Base-by-base conservation (phyloP, 805 yeast species). In the Lachancea sp. region DNA sequence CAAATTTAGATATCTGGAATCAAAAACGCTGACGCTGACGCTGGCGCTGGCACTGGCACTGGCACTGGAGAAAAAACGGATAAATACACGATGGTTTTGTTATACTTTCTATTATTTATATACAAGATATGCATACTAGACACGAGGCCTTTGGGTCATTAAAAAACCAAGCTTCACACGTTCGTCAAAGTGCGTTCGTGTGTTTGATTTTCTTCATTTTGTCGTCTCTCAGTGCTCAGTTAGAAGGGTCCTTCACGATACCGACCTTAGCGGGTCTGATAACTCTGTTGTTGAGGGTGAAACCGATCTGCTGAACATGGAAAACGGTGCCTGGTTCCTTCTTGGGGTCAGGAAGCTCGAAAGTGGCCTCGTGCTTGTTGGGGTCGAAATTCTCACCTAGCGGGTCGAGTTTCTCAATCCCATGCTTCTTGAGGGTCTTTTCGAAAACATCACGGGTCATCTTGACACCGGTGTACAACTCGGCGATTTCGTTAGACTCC, bases 221-320 rank as follows among this genome's bases (percentile, higher is more conserved):
- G 25, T 22, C 25, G 4, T 22, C 25, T 4, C 25, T 22, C 25
- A 22, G 25, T 22, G 46, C 38, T 38, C 38, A 49, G 29, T 45
- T 43, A 37, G 49, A 51, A 25, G 46, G 44, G 44, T 67, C 78
- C 70, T 84, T 86, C 54, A 89, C 96, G 59, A 89, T 78, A 56
- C 97, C 97, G 54, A 89, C 97, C 74, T 89, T 89, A 48, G 97
- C 96, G 27, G 97, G 95, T 70, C 97, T 79, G 63, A 89, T 75
- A 29, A 89, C 95, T 64, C 97, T 78, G 57, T 83, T 79, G 70
- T 88, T 88, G 59, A 88, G 74, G 48, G 82, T 80, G 71, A 82
- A 89, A 36, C 97, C 97, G 19, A 82, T 76, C 69, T 85, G 96
- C 70, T 89, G 96, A 49, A 90, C 96, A 59, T 79, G 86, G 79